Evolutionary conservation across 2,329 filamentous ascomycete species (phyloP), one percentile per base, ranked within the genome.

Genomic region (Sclerotinia borealis): DNA sequence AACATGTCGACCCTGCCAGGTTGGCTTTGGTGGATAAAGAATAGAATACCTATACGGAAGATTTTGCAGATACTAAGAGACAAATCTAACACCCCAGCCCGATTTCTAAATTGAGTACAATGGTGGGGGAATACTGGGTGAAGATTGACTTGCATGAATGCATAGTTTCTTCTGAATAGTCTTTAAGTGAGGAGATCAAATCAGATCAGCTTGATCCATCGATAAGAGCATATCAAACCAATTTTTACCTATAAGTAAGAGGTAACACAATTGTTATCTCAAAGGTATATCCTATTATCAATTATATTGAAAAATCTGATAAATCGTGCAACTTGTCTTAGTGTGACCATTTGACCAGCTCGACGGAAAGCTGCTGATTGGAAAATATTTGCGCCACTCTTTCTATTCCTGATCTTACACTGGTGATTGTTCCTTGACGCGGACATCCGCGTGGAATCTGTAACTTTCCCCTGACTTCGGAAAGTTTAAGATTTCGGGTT

Each of bases 311-410:
- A 45, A 25, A 2, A 17, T 34, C 29, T 8, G 25, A 45, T 41
- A 22, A 34, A 43, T 39, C 8, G 60, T 62, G 34, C 15, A 17
- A 36, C 39, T 19, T 48, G 41, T 62, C 39, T 45, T 22, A 17
- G 60, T 43, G 60, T 58, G 19, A 47, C 60, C 34, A n/a, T 62
- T 22, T 45, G 31, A 29, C 41, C 50, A 62, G 60, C 50, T 39
- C 52, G 22, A 49, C 64, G 65, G 66, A 58, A 64, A 63, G 58
- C 27, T 66, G 55, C 61, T 50, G 47, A n/a, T 49, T 61, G 59
- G 22, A 37, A 36, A 60, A 19, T 41, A 39, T 25, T 37, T 36
- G 41, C 10, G 22, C 31, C 17, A 25, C 25, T 39, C 29, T 27
- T 34, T 55, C 29, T 61, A 43, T 36, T 45, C 50, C 36, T 61